These are phyloP conservation scores for Heimioporus retisporus DNA, from an alignment of 1,284 basidiomycete species.

Conservation along the genomic window DNA sequence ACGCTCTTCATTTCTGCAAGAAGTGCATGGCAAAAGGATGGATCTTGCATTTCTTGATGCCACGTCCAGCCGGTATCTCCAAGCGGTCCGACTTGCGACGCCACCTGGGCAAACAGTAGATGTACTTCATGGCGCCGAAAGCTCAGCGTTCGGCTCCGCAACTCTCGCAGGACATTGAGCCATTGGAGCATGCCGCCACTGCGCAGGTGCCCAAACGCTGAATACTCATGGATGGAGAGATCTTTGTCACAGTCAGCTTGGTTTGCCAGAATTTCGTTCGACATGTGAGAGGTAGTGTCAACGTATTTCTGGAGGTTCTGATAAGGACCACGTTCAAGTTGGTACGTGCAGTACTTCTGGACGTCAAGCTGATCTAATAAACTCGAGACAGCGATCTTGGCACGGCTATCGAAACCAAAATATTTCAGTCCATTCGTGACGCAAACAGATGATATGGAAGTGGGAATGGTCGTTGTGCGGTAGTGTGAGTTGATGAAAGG, in stretches of 20 bases:
- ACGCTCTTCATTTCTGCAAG: not conserved
- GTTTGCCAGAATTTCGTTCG: not conserved
- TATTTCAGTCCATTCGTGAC: not conserved
- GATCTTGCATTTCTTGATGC: not conserved
- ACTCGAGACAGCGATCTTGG: not conserved
- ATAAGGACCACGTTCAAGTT: not conserved
- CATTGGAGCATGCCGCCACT: not conserved
- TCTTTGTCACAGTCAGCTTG: not conserved
- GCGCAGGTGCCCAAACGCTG: not conserved
- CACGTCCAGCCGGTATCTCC: not conserved
- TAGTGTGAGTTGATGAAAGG: slow-evolving; percentile 33
- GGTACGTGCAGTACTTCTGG: not conserved
- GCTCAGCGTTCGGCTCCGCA: not conserved
- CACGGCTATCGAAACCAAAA: not conserved
- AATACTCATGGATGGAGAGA: not conserved
- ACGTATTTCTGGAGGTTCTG: not conserved
- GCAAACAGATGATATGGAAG: not conserved
- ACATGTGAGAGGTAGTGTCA: not conserved
- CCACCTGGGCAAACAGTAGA: not conserved
- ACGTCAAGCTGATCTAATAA: not conserved
- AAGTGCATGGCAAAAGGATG: not conserved
- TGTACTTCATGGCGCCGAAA: not conserved
- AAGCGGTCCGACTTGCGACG: not conserved
- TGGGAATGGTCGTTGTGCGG: not conserved
- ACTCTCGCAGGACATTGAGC: not conserved